A percentile compares a stretch with the other conserved stretches of the same genome.
Evolutionary conservation across 805 yeast species (phyloP).

Genomic region (Kodamaea sagamina): DNA sequence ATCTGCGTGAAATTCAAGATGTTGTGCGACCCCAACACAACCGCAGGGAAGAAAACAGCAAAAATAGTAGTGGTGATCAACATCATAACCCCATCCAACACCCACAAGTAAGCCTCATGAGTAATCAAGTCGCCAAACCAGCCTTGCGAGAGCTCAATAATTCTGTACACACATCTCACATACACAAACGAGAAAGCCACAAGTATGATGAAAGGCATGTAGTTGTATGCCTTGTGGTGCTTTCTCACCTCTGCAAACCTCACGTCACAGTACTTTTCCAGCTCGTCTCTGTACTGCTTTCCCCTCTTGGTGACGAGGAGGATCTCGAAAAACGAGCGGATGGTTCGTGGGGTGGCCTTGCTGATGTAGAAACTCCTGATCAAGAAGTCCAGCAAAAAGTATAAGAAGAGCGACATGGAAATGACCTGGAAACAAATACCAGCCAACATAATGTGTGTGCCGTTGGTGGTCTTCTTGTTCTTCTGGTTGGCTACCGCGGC

Average conservation of each 20-base stretch:
- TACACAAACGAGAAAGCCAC: constrained; percentile 56
- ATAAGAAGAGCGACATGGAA: constrained; percentile 23
- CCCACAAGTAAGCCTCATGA: constrained; percentile 43
- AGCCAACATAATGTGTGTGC: constrained; percentile 23
- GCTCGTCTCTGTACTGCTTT: constrained; percentile 17
- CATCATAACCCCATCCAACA: constrained; percentile 34
- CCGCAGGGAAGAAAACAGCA: constrained; percentile 61
- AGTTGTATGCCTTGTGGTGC: constrained; percentile 33
- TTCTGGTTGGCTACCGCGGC: constrained; percentile 16
- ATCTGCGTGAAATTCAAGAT: constrained; percentile 7
- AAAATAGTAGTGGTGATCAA: constrained; percentile 23
- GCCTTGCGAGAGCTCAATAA: constrained; percentile 70
- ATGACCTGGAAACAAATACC: constrained; percentile 24
- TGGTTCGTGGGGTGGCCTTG: neutral
- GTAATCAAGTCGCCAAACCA: constrained; percentile 68
- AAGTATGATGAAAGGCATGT: constrained; percentile 47
- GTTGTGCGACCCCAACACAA: constrained; percentile 52
- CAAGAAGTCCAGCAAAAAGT: constrained; percentile 22
- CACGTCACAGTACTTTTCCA: constrained; percentile 36
- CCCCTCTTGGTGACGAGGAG: constrained; percentile 27
- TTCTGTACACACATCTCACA: constrained; percentile 70
- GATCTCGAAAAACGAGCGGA: constrained; percentile 18
- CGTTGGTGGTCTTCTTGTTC: constrained; percentile 13
- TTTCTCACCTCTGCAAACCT: constrained; percentile 37
- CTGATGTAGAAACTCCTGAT: constrained; percentile 17